Conservation (phyloP, 176 grass and related monocot genomes). For the Phoenix dactylifera region DNA sequence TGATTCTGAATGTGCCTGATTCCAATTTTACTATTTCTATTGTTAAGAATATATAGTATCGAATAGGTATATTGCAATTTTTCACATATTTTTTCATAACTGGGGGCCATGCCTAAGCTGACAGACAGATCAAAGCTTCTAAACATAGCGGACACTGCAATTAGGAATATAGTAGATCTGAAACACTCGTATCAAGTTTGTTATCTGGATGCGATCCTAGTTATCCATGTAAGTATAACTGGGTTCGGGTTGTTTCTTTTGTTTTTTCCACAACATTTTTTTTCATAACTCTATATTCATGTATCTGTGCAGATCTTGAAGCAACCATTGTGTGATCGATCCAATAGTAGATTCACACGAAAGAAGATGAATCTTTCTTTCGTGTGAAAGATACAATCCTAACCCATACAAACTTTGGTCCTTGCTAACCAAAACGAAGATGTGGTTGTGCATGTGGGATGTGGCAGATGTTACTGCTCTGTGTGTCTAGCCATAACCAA, state of each 20-base stretch:
- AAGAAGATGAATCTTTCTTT: too few relatives aligned
- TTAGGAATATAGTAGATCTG: slow-evolving; percentile 73
- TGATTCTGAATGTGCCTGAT: neutral
- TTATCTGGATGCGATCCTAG: slow-evolving; percentile 8
- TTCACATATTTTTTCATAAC: too few relatives aligned
- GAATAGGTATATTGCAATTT: too few relatives aligned
- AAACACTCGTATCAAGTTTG: slow-evolving; percentile 88
- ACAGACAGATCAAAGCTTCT: slow-evolving; percentile 83
- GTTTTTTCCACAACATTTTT: too few relatives aligned
- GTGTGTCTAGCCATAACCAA: slow-evolving; percentile 72
- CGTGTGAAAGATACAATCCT: too few relatives aligned
- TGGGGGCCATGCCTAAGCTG: slow-evolving; percentile 87
- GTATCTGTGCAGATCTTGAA: too few relatives aligned
- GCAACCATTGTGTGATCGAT: too few relatives aligned
- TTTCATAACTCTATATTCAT: too few relatives aligned
- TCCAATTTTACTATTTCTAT: too few relatives aligned
- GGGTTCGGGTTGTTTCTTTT: too few relatives aligned
- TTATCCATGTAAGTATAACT: slow-evolving; percentile 1
- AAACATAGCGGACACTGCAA: slow-evolving; percentile 77
- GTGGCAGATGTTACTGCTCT: slow-evolving; percentile 69
- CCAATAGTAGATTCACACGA: too few relatives aligned
- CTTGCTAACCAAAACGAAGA: neutral
- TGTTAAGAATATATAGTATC: too few relatives aligned
- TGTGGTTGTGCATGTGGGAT: slow-evolving; percentile 31
- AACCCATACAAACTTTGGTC: neutral